A percentile compares a stretch with the other conserved stretches of the same genome.
Evolutionary conservation across 306 rosid genomes (phyloP).

Genomic region (Crataegus laevigata): DNA sequence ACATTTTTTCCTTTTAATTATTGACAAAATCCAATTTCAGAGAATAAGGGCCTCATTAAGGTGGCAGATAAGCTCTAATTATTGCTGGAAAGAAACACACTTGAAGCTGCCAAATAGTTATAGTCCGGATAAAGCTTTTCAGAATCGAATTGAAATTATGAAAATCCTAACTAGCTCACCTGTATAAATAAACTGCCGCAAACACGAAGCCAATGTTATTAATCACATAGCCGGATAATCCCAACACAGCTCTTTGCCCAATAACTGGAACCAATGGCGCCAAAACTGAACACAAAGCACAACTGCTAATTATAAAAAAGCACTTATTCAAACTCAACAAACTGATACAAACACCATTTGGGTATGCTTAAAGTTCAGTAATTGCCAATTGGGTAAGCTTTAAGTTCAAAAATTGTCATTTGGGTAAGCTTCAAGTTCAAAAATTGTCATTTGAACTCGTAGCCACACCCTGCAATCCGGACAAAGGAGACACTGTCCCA

Average conservation of each 20-base stretch:
- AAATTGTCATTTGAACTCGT: conserved; percentile 29
- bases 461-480: conserved; percentile 70
- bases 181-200: conserved; percentile 56
- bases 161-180: conserved; percentile 22
- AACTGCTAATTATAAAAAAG: too few relatives aligned
- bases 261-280: too few relatives aligned
- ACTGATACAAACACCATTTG: too few relatives aligned
- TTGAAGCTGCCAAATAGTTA: not conserved
- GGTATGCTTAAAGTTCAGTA: not conserved
- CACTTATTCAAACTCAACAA: too few relatives aligned
- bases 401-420: not conserved
- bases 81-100: not conserved
- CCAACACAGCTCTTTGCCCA: too few relatives aligned
- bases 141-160: too few relatives aligned
- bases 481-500: conserved; percentile 82
- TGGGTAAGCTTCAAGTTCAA: not conserved
- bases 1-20: too few relatives aligned
- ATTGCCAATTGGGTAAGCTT: not conserved
- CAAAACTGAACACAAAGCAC: too few relatives aligned
- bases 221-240: conserved; percentile 12
- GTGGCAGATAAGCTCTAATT: not conserved
- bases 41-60: too few relatives aligned
- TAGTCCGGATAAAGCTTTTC: not conserved
- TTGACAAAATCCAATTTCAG: too few relatives aligned
- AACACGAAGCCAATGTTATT: conserved; percentile 61